Evolutionary conservation across 2,329 filamentous ascomycete genomes (phyloP).

Genomic region (Cladophialophora yegresii): DNA sequence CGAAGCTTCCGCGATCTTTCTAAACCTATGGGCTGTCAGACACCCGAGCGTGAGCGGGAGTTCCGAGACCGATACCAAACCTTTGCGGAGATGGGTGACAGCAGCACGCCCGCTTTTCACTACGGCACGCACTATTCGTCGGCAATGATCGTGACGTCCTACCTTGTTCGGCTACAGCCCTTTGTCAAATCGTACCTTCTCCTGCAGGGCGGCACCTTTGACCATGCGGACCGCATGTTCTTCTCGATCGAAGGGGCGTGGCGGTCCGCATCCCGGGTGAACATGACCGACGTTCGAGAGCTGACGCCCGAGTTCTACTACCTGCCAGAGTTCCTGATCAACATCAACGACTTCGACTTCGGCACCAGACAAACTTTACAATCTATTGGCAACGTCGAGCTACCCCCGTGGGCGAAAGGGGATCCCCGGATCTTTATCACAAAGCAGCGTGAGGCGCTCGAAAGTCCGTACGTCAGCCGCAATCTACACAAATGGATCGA

Average conservation of each 20-base stretch:
- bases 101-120: conserved; percentile 76
- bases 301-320: conserved; percentile 98
- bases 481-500: conserved; percentile 95
- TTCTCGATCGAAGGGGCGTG: conserved; percentile 90
- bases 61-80: conserved; percentile 83
- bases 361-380: conserved; percentile 79
- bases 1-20: conserved; percentile 85
- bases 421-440: conserved; percentile 94
- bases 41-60: conserved; percentile 69
- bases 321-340: conserved; percentile 90
- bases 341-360: conserved; percentile 92
- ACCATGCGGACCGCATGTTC: conserved; percentile 93
- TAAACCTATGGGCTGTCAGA: conserved; percentile 95
- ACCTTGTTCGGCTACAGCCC: conserved; percentile 89
- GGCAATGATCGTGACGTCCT: conserved; percentile 97
- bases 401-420: conserved; percentile 97
- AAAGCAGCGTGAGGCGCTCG: conserved; percentile 92
- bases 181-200: conserved; percentile 95
- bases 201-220: conserved; percentile 92
- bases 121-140: conserved; percentile 99
- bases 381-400: conserved; percentile 77
- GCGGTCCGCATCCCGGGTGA: conserved; percentile 83
- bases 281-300: conserved; percentile 92
- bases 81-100: conserved; percentile 85
- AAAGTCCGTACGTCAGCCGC: conserved; percentile 88